Base-by-base conservation (phyloP, 768 basidiomycete species). In the Boletus sensibilis region DNA sequence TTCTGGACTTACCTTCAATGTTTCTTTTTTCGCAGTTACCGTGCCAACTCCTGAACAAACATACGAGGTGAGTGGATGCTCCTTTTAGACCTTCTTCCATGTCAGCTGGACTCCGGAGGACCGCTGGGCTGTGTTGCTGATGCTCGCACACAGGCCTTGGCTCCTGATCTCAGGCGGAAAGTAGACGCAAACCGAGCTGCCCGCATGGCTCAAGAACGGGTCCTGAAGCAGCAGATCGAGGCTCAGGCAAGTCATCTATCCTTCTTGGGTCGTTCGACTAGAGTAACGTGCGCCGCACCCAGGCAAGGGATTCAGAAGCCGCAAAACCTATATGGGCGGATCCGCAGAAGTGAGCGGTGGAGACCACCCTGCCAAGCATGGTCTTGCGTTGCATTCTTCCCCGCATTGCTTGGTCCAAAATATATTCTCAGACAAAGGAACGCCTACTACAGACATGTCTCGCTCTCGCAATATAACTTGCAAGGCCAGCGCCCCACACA, bases 101-200 rank as follows among this genome's bases (percentile, higher is more conserved):
- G 29, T 29, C 13, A 31, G 14, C 45, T 42, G 41, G 35, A 11
- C 35, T n/a, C n/a, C 21, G 44, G 58, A 43, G 35, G n/a, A 23
- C 61, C 31, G 31, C 14, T 12, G 29, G 8, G 54, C 33, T 29
- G 41, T 44, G 40, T 33, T 29, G 14, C 51, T 62, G 39, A 52
- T 50, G 29, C 29, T 23, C 12, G 39, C 52, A 38, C 53, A 25
- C 58, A 87, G 86, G 74, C 77, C 67, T 76, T 88, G 77, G 78
- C 86, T 21, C 86, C 87, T 59, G 84, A 85, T 72, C 68, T 87
- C 58, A 79, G 77, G 61, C 78, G 81, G 45, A 82, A 81, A 62
- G 86, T 88, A 18, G 87, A 88, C 61, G 80, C 80, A 3, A 75
- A 78, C 53, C 79, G 83, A 35, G 78, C 78, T 16, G 72, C 79